Conservation (phyloP, 139 green algal species). For the Yamagishiella unicocca region DNA sequence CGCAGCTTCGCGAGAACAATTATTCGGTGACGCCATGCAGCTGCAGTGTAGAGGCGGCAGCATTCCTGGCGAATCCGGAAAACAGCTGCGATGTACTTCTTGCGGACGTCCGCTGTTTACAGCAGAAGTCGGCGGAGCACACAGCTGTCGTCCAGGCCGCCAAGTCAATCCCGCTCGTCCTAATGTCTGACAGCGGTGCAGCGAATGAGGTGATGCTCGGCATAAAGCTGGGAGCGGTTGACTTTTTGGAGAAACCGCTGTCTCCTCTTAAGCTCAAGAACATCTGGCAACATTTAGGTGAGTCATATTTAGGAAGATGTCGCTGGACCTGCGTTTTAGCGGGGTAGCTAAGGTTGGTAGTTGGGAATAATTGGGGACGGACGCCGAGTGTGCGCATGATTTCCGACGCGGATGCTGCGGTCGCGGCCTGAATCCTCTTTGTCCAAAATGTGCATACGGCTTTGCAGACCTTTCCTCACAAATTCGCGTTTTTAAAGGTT, state of each 20-base stretch:
- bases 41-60: conserved; percentile 26
- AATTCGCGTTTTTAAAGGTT: too few relatives aligned
- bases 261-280: conserved; percentile 82
- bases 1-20: conserved; percentile 35
- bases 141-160: conserved; percentile 23
- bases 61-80: neutral
- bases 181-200: conserved; percentile 41
- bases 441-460: too few relatives aligned
- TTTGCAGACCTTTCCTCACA: too few relatives aligned
- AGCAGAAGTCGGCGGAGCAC: conserved; percentile 43
- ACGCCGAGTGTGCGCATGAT: too few relatives aligned
- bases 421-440: too few relatives aligned
- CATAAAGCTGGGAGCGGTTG: conserved; percentile 82
- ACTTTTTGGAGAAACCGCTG: conserved; percentile 86
- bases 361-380: too few relatives aligned
- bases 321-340: too few relatives aligned
- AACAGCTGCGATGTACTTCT: conserved; percentile 40
- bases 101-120: conserved; percentile 21
- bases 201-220: conserved; percentile 73
- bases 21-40: conserved; percentile 33
- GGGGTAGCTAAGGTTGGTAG: too few relatives aligned
- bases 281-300: conserved; percentile 87
- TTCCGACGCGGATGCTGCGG: too few relatives aligned
- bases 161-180: conserved; percentile 44
- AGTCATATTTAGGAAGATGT: neutral